phyloP scores from a whole-genome alignment of 2,329 filamentous ascomycete species.

The Phoma sp. region DNA sequence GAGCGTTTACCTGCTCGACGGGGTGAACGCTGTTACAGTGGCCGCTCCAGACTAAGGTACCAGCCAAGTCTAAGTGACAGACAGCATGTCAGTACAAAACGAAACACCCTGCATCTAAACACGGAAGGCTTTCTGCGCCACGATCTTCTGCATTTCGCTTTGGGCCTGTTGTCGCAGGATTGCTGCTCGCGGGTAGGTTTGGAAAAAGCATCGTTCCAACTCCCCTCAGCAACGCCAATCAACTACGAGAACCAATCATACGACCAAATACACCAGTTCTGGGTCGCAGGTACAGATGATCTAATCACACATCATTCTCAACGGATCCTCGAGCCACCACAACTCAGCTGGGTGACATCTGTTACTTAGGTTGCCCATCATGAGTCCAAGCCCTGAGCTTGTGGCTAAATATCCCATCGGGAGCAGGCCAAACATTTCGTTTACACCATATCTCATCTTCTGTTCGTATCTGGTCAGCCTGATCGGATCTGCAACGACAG shows the following conservation, averaged over 20 bases:
- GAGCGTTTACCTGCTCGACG: conserved; percentile 1
- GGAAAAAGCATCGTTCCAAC: conserved; percentile 12
- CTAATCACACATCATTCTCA: neutral
- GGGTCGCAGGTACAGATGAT: neutral
- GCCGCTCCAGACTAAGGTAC: conserved; percentile 5
- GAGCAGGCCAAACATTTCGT: conserved; percentile 50
- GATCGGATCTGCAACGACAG: conserved; percentile 77
- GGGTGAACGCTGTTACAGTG: conserved; percentile 12
- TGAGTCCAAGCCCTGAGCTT: conserved; percentile 21
- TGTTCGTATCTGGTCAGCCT: conserved; percentile 72
- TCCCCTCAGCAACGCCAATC: neutral
- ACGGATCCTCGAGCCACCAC: neutral
- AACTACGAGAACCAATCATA: neutral
- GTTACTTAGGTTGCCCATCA: conserved; percentile 2
- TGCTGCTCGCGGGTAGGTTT: neutral
- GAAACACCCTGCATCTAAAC: conserved; percentile 9
- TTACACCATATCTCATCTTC: conserved; percentile 54
- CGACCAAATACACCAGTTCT: neutral
- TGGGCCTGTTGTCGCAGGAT: neutral
- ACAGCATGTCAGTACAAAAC: conserved; percentile 11
- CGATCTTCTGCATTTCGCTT: conserved; percentile 3
- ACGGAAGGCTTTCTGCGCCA: conserved; percentile 14
- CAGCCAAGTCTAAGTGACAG: neutral
- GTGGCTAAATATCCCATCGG: conserved; percentile 42
- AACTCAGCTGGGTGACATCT: neutral